Evolutionary conservation across 1,139 yeast species (phyloP).

Genomic region (Kodamaea plutei): DNA sequence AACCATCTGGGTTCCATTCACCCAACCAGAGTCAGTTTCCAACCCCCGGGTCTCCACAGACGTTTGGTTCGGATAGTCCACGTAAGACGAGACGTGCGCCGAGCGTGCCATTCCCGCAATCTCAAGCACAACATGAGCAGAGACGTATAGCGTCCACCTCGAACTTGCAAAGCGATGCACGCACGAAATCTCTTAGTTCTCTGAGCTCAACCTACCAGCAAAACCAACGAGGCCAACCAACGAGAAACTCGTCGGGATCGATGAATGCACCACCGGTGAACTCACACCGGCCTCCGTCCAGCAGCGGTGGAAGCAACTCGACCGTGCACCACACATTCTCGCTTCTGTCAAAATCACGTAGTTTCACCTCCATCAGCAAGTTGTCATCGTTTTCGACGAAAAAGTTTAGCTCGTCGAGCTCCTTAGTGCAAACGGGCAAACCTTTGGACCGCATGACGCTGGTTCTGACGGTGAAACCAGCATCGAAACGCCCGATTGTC

Average conservation of each 20-base stretch:
- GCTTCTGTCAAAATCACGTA: slow-evolving; percentile 39
- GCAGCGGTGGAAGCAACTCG: slow-evolving; percentile 20
- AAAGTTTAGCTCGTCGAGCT: slow-evolving; percentile 35
- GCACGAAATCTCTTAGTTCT: slow-evolving; percentile 17
- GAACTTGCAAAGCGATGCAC: slow-evolving; percentile 12
- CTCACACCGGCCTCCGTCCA: slow-evolving; percentile 14
- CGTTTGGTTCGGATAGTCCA: no score
- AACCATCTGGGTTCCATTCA: no score
- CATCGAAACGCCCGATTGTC: slow-evolving; percentile 57
- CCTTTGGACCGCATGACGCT: slow-evolving; percentile 32
- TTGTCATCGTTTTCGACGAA: slow-evolving; percentile 39
- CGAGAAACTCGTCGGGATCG: neutral
- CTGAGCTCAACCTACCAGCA: slow-evolving; percentile 11
- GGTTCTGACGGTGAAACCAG: slow-evolving; percentile 32
- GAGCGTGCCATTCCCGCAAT: slow-evolving; percentile 4
- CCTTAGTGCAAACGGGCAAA: slow-evolving; percentile 19
- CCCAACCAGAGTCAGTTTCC: no score
- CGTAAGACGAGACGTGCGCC: slow-evolving; percentile 5
- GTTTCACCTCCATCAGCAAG: slow-evolving; percentile 42
- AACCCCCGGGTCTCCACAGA: no score
- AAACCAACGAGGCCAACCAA: neutral
- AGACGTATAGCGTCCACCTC: slow-evolving; percentile 15
- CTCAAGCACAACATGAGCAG: slow-evolving; percentile 6
- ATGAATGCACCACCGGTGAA: slow-evolving; percentile 5
- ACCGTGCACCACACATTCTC: slow-evolving; percentile 35